Evolutionary conservation across 805 yeast genomes (phyloP).

Genomic region (Candida patagonica): DNA sequence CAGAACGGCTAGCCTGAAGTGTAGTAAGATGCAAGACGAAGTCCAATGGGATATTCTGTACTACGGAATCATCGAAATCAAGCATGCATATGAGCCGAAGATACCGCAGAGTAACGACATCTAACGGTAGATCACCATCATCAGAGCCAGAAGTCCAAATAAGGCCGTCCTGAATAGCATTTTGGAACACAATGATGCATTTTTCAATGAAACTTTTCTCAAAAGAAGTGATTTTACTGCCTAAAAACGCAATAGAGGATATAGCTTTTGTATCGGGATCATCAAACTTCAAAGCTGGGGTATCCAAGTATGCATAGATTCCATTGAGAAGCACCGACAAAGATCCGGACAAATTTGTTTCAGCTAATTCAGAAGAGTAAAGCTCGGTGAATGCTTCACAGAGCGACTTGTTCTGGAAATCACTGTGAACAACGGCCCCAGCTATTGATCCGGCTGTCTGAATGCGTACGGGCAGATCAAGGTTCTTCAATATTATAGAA

Average conservation of each 20-base stretch:
- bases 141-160: neutral
- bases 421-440: neutral
- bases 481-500: constrained; percentile 1
- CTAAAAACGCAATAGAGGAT: neutral
- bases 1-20: constrained; percentile 1
- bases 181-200: neutral
- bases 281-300: too few species aligned
- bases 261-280: too few species aligned
- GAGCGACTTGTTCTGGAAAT: neutral
- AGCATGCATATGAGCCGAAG: neutral
- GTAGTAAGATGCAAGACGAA: neutral
- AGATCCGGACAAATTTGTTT: too few species aligned
- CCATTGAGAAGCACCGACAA: too few species aligned
- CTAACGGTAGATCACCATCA: neutral
- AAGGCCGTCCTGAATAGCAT: neutral
- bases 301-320: too few species aligned
- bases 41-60: neutral
- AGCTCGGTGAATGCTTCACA: constrained; percentile 1
- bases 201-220: neutral
- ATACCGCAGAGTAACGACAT: neutral
- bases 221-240: neutral
- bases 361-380: neutral
- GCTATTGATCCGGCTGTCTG: constrained; percentile 1
- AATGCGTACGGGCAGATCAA: neutral
- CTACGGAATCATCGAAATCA: neutral